Percentiles rank a stretch among this genome's conserved stretches.
These are phyloP conservation scores for Strigomonas culicis DNA, from an alignment of 208 protist species.

Conservation along the genomic window DNA sequence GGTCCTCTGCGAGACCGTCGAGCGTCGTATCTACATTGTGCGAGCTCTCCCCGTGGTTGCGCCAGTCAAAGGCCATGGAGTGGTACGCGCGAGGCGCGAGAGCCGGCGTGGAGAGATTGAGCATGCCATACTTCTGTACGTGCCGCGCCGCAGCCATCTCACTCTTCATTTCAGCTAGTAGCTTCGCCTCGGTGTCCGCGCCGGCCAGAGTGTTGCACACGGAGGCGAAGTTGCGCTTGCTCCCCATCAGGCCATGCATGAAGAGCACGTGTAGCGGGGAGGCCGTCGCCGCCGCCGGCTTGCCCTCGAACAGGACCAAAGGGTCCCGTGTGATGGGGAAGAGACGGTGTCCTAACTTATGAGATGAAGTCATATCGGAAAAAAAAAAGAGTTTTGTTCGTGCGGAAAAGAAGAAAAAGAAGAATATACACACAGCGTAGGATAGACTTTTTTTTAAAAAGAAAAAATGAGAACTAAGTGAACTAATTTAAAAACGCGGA, in stretches of 20 bases:
- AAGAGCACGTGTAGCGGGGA: slow-evolving; percentile 40
- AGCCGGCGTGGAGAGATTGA: not conserved
- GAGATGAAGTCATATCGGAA: not conserved
- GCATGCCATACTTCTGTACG: not conserved
- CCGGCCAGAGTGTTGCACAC: slow-evolving; percentile 31
- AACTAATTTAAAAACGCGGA: slow-evolving; percentile 6
- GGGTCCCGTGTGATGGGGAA: slow-evolving; percentile 17
- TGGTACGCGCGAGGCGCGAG: slow-evolving; percentile 18
- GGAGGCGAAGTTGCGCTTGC: slow-evolving; percentile 31
- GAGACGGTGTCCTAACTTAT: slow-evolving; percentile 15
- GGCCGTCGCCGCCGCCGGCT: slow-evolving; percentile 12
- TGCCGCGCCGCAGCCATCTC: slow-evolving; percentile 8
- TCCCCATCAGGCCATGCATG: slow-evolving; percentile 43
- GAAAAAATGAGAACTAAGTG: slow-evolving; percentile 11
- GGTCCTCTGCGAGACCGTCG: slow-evolving; percentile 38
- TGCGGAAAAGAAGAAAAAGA: not conserved
- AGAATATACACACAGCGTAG: too few relatives aligned
- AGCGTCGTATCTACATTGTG: slow-evolving; percentile 33
- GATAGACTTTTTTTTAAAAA: not conserved
- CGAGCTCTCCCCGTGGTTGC: slow-evolving; percentile 40
- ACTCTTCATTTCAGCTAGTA: slow-evolving; percentile 14
- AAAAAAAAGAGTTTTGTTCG: too few relatives aligned
- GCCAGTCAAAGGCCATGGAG: slow-evolving; percentile 37
- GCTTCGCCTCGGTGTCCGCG: slow-evolving; percentile 16
- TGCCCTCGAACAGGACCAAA: slow-evolving; percentile 13